Conservation (phyloP, 2,329 filamentous ascomycete genomes). For the Colletotrichum gigasporum region DNA sequence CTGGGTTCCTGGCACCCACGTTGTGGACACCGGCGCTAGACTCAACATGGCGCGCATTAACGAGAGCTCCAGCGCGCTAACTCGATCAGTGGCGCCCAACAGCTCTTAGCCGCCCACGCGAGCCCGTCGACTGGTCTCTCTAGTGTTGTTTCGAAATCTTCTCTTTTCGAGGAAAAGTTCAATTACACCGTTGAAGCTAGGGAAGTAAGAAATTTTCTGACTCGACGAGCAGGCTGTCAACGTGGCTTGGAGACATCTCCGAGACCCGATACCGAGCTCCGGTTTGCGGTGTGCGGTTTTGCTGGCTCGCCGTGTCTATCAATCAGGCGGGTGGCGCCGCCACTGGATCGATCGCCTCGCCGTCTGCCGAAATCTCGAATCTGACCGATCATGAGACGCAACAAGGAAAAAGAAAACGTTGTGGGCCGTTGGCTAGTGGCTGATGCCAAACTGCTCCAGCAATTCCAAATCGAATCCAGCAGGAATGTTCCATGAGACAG, state of each 20-base stretch:
- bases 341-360: constrained; percentile 8
- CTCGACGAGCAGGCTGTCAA: background rate
- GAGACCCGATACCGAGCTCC: background rate
- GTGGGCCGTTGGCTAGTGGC: background rate
- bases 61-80: constrained; percentile 1
- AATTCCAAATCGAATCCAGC: background rate
- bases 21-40: background rate
- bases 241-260: background rate
- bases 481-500: background rate
- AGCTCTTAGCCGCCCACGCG: constrained; percentile 1
- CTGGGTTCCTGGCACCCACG: background rate
- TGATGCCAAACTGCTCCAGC: background rate
- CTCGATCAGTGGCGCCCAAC: background rate
- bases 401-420: background rate
- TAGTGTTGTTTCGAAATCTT: background rate
- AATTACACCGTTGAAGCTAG: background rate
- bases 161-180: background rate
- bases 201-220: background rate
- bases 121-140: background rate
- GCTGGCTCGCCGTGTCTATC: background rate
- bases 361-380: background rate
- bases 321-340: constrained; percentile 19
- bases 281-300: too few species aligned
- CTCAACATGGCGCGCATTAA: constrained; percentile 8
- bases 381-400: background rate